Evolutionary conservation across 169 alveolate species (phyloP).

Genomic region (Plasmodium adleri): DNA sequence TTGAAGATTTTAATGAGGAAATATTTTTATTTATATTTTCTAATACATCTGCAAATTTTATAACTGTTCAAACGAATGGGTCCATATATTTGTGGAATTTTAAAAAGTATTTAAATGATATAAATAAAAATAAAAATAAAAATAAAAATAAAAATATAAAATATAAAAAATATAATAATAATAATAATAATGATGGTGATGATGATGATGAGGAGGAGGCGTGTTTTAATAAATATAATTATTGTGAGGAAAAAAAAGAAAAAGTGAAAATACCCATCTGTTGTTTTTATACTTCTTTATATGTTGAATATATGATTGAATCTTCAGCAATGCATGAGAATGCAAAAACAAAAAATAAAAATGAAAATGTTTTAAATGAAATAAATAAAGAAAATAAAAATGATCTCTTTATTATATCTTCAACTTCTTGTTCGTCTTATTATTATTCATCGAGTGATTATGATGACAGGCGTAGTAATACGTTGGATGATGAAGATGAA

Average conservation of each 20-base stretch:
- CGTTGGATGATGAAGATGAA: not conserved
- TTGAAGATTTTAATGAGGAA: slow-evolving; percentile 61
- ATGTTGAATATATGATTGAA: slow-evolving; percentile 41
- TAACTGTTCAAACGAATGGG: slow-evolving; percentile 63
- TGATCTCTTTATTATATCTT: slow-evolving; percentile 67
- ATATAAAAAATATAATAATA: too few species aligned
- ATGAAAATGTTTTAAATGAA: slow-evolving; percentile 6
- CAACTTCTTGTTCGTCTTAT: slow-evolving; percentile 70
- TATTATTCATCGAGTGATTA: slow-evolving; percentile 66
- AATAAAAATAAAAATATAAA: not conserved
- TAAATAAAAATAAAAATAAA: slow-evolving; percentile 1
- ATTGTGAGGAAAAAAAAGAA: too few species aligned
- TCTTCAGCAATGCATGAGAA: slow-evolving; percentile 45
- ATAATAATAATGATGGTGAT: too few species aligned
- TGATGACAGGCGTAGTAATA: slow-evolving; percentile 6
- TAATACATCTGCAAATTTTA: slow-evolving; percentile 40
- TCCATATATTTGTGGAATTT: slow-evolving; percentile 64
- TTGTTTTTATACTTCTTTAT: slow-evolving; percentile 66
- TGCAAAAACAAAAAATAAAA: slow-evolving; percentile 27
- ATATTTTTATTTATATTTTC: slow-evolving; percentile 34
- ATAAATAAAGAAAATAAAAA: slow-evolving; percentile 50
- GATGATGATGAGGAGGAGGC: too few species aligned
- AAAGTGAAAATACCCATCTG: slow-evolving; percentile 3
- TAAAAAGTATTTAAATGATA: slow-evolving; percentile 20
- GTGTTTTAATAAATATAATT: too few species aligned